phyloP scores from a whole-genome alignment of 495 filamentous ascomycete genomes.

The Penicillium coffeae region DNA sequence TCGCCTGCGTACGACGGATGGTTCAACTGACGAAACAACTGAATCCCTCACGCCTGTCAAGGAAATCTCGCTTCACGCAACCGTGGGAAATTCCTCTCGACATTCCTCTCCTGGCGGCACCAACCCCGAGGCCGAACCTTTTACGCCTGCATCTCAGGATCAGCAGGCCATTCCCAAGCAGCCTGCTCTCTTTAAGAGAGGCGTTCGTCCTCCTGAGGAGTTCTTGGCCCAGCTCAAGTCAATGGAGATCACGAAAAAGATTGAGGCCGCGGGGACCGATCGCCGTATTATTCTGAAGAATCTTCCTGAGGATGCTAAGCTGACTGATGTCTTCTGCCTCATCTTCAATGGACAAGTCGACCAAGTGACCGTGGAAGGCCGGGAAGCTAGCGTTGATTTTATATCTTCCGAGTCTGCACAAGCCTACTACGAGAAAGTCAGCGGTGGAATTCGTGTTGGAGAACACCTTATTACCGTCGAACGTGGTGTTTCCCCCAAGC shows the following conservation, averaged over 20 bases:
- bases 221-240: not conserved
- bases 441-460: not conserved
- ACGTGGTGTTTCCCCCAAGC: not conserved
- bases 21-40: too few relatives aligned
- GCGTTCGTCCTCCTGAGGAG: not conserved
- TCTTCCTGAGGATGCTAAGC: slow-evolving; percentile 28
- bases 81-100: not conserved
- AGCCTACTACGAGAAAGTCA: not conserved
- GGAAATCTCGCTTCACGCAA: not conserved
- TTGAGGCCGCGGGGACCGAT: not conserved
- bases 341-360: slow-evolving; percentile 46
- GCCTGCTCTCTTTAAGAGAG: not conserved
- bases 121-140: not conserved
- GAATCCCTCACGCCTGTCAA: too few relatives aligned
- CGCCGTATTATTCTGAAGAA: slow-evolving; percentile 32
- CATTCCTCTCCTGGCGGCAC: not conserved
- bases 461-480: not conserved
- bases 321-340: slow-evolving; percentile 34
- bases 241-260: not conserved
- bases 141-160: not conserved
- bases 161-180: not conserved
- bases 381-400: not conserved
- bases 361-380: slow-evolving; percentile 3
- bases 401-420: not conserved
- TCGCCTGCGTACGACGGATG: too few relatives aligned